These are phyloP conservation scores for Ophiognomonia clavigignenti-juglandacearum DNA, from an alignment of 2,329 filamentous ascomycete species.

Conservation along the genomic window DNA sequence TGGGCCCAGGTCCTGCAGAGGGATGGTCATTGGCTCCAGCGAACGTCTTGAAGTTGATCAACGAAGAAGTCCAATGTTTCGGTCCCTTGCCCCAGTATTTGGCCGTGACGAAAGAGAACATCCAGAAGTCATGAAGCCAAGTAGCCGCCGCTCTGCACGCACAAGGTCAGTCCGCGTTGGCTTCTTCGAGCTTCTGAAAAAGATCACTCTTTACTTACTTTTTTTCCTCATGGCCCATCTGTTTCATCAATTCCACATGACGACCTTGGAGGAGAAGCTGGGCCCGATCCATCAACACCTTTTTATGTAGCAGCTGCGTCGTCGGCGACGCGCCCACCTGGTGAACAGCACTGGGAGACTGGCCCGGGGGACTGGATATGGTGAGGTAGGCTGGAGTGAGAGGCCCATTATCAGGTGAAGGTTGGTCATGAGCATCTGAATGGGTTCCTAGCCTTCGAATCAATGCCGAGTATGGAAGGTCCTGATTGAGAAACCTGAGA, in stretches of 20 bases:
- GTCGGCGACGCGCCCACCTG: not conserved
- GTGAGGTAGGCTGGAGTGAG: not conserved
- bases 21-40: slow-evolving; percentile 10
- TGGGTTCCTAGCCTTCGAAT: not conserved
- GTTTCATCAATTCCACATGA: not conserved
- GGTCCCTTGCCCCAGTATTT: slow-evolving; percentile 23
- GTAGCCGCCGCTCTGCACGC: slow-evolving; percentile 4
- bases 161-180: not conserved
- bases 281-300: not conserved
- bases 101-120: slow-evolving; percentile 21
- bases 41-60: not conserved
- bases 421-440: not conserved
- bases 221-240: slow-evolving; percentile 1
- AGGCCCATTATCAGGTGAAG: not conserved
- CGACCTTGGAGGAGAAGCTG: not conserved
- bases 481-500: not conserved
- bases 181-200: not conserved
- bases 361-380: not conserved
- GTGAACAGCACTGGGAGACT: not conserved
- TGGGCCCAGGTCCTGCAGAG: not conserved
- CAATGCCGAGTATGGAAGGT: not conserved
- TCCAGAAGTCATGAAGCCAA: slow-evolving; percentile 23
- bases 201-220: not conserved
- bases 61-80: slow-evolving; percentile 10
- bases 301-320: not conserved